Evolutionary conservation across 768 basidiomycete species (phyloP).

Genomic region (Coprinopsis sp.): DNA sequence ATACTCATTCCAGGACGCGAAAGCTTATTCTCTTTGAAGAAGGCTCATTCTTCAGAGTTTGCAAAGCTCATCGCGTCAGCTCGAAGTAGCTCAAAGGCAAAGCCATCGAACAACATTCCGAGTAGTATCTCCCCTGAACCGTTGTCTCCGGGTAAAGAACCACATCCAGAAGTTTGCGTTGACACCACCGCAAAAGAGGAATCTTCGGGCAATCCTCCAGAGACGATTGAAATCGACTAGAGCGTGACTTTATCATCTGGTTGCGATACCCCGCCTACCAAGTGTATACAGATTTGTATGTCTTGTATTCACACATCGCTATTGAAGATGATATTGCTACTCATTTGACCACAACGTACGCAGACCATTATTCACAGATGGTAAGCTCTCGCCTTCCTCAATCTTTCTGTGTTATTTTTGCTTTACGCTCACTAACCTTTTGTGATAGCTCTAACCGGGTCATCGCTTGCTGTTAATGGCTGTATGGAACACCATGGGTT

Average conservation of each 20-base stretch:
- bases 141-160: constrained; percentile 2
- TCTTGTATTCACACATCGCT: no score
- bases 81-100: background rate
- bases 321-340: no score
- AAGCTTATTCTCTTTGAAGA: background rate
- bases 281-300: no score
- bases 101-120: background rate
- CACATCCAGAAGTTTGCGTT: background rate
- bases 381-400: no score
- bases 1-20: constrained; percentile 15
- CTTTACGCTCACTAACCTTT: no score
- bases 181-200: background rate
- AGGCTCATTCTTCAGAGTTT: constrained; percentile 3
- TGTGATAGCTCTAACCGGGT: no score
- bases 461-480: no score
- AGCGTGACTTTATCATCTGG: background rate
- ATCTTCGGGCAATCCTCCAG: background rate
- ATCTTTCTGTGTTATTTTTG: no score
- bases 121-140: background rate
- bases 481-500: no score
- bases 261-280: no score
- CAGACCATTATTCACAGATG: no score
- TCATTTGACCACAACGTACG: no score
- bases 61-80: background rate
- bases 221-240: background rate